Evolutionary conservation across 768 basidiomycete genomes (phyloP).

Genomic region (Lactifluus piperatus): DNA sequence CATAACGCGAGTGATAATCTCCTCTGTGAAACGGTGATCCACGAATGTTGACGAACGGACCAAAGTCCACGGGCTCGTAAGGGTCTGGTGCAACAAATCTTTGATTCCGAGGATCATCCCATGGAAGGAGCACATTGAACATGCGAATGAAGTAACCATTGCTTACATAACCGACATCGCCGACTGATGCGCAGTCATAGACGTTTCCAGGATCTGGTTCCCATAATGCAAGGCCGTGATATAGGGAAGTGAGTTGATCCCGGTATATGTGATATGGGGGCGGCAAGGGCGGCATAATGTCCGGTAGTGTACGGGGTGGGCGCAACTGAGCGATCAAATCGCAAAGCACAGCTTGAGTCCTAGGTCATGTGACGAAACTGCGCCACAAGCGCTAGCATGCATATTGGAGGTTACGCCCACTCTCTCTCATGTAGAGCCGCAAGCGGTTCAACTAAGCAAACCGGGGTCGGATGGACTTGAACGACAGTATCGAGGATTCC

Average conservation of each 20-base stretch:
- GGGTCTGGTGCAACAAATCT: background rate
- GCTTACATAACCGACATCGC: constrained; percentile 19
- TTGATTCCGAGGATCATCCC: constrained; percentile 1
- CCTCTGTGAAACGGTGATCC: background rate
- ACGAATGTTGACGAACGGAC: background rate
- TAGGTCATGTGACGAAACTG: background rate
- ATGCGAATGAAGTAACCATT: constrained; percentile 16
- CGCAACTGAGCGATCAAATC: background rate
- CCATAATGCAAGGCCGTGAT: constrained; percentile 19
- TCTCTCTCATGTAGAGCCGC: no score
- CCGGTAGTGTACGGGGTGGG: background rate
- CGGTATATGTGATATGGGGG: constrained; percentile 17
- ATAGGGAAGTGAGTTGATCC: constrained; percentile 17
- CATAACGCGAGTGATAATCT: background rate
- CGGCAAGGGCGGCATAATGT: constrained; percentile 5
- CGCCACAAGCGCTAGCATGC: background rate
- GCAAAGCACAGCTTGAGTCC: background rate
- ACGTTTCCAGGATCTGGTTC: constrained; percentile 18
- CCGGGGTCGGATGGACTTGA: no score
- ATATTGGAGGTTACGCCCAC: no score
- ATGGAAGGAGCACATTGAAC: constrained; percentile 12
- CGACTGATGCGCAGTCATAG: constrained; percentile 13
- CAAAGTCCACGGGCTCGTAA: background rate
- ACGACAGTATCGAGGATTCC: no score
- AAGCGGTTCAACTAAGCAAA: no score